Evolutionary conservation across 257 asterid genomes (phyloP).

Genomic region (Nyctanthes arbortristis): DNA sequence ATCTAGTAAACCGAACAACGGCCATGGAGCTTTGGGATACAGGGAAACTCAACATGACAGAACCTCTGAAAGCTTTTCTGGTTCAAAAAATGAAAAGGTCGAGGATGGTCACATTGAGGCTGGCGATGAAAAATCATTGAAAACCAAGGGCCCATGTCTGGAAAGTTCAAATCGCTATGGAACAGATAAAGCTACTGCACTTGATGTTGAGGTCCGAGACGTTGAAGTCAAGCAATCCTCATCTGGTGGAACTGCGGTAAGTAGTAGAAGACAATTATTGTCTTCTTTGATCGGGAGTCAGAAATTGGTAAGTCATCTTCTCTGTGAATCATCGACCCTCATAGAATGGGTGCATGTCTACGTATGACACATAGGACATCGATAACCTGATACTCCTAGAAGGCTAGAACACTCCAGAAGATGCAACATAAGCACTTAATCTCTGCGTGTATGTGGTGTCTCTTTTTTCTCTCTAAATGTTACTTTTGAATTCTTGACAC

Average conservation of each 20-base stretch:
- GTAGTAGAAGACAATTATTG: slow-evolving; percentile 7
- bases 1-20: slow-evolving; percentile 30
- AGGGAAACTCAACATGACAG: slow-evolving; percentile 29
- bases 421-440: no score
- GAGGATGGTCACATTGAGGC: slow-evolving; percentile 20
- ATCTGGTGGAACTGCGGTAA: slow-evolving; percentile 32
- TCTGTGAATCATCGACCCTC: background rate
- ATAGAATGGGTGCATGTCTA: background rate
- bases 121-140: slow-evolving; percentile 25
- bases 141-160: slow-evolving; percentile 26
- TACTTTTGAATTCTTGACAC: background rate
- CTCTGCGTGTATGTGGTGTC: background rate
- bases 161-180: slow-evolving; percentile 30
- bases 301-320: background rate
- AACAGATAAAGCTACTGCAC: slow-evolving; percentile 16
- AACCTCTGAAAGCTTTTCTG: slow-evolving; percentile 25
- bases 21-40: slow-evolving; percentile 27
- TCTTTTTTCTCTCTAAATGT: background rate
- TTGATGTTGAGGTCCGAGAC: slow-evolving; percentile 16
- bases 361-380: background rate
- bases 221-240: slow-evolving; percentile 30
- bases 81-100: slow-evolving; percentile 17
- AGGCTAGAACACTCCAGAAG: background rate
- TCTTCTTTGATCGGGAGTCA: background rate
- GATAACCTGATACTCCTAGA: background rate